A percentile compares a stretch with the other conserved stretches of the same genome.
Evolutionary conservation across 192 early-diverging fungal genomes (phyloP).

Genomic region (Mortierella claussenii): DNA sequence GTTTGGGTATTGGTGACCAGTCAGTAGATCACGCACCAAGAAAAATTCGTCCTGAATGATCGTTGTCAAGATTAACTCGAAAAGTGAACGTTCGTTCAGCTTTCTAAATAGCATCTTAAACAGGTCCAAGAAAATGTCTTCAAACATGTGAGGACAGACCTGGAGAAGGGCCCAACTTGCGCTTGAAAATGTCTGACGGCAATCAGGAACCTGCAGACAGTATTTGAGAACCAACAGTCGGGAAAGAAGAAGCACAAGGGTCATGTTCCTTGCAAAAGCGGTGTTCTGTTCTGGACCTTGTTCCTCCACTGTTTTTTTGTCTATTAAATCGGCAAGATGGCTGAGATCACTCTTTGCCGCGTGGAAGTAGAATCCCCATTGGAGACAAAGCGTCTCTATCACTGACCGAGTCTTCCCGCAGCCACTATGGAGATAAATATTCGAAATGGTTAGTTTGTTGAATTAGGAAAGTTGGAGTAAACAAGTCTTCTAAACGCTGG

Average conservation of each 20-base stretch:
- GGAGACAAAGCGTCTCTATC: slow-evolving; percentile 29
- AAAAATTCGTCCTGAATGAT: slow-evolving; percentile 12
- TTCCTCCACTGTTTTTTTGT: slow-evolving; percentile 2
- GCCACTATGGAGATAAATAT: background rate
- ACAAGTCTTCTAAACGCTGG: background rate
- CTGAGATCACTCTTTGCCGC: slow-evolving; percentile 15
- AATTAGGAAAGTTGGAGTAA: background rate
- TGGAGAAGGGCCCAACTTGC: slow-evolving; percentile 26
- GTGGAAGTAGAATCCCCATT: slow-evolving; percentile 37
- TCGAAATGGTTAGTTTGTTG: background rate
- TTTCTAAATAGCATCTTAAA: background rate
- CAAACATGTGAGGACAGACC: slow-evolving; percentile 23
- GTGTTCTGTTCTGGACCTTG: slow-evolving; percentile 2
- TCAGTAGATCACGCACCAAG: slow-evolving; percentile 4
- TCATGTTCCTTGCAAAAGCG: slow-evolving; percentile 21
- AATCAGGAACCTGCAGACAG: slow-evolving; percentile 12
- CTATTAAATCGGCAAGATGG: background rate
- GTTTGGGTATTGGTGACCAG: slow-evolving; percentile 15
- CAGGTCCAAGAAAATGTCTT: slow-evolving; percentile 6
- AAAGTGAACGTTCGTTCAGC: background rate
- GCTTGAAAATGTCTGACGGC: slow-evolving; percentile 24
- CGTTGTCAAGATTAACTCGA: background rate
- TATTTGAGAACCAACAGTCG: slow-evolving; percentile 23
- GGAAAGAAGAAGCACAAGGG: slow-evolving; percentile 24
- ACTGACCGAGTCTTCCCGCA: slow-evolving; percentile 32